Percentiles rank a stretch among this genome's conserved stretches.
Conservation (phyloP, 2,329 filamentous ascomycete species). For the Diaporthe sp. region DNA sequence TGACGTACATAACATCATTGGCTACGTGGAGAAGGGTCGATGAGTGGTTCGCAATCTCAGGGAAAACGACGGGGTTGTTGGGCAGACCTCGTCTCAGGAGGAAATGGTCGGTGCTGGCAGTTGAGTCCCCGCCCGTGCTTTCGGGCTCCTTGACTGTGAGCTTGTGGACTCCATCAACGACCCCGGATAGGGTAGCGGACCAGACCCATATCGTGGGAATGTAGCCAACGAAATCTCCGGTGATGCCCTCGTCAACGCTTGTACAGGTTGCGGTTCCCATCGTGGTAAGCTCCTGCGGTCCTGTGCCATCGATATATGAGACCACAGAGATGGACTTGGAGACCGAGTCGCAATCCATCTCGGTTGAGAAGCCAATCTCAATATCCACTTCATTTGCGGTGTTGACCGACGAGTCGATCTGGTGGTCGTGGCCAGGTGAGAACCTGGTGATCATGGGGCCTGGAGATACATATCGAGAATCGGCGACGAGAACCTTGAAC, state of each 20-base stretch:
- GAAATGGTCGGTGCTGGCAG: slow-evolving; percentile 70
- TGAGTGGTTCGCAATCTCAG: slow-evolving; percentile 64
- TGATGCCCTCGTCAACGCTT: slow-evolving; percentile 43
- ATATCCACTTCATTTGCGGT: slow-evolving; percentile 53
- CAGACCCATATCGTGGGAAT: slow-evolving; percentile 68
- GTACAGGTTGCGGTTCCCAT: slow-evolving; percentile 28
- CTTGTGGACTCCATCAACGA: slow-evolving; percentile 72
- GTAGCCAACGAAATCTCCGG: slow-evolving; percentile 60
- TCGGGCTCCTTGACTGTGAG: slow-evolving; percentile 69
- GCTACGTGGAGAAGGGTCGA: slow-evolving; percentile 60
- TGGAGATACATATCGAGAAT: slow-evolving; percentile 62
- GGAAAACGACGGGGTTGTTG: slow-evolving; percentile 73
- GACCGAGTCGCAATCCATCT: slow-evolving; percentile 71
- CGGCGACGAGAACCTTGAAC: slow-evolving; percentile 71
- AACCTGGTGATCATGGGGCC: slow-evolving; percentile 72
- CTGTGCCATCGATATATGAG: slow-evolving; percentile 62
- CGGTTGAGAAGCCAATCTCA: slow-evolving; percentile 69
- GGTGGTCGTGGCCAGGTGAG: slow-evolving; percentile 71
- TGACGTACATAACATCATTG: slow-evolving; percentile 57
- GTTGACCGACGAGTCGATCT: slow-evolving; percentile 58
- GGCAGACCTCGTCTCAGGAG: slow-evolving; percentile 67
- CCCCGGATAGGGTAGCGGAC: slow-evolving; percentile 46
- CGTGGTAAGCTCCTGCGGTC: slow-evolving; percentile 35
- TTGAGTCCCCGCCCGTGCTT: slow-evolving; percentile 56
- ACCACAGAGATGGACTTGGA: slow-evolving; percentile 62